Conservation (phyloP, 345 rosid species). For the Mercurialis annua region DNA sequence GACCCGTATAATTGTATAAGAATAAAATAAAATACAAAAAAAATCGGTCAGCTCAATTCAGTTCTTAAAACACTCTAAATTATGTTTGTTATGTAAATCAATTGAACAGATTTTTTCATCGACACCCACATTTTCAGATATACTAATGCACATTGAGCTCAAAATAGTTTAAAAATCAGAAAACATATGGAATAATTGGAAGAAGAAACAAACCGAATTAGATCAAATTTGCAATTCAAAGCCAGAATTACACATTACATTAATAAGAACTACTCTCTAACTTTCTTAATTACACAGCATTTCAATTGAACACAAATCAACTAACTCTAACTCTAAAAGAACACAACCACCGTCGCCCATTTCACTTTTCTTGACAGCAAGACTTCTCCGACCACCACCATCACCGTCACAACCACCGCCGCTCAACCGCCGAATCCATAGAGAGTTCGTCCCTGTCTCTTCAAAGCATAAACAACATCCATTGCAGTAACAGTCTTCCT, state of each 20-base stretch:
- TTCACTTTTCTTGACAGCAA: slow-evolving; percentile 32
- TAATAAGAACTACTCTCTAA: no score
- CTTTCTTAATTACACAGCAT: not conserved
- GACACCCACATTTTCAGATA: no score
- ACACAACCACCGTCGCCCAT: not conserved
- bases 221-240: slow-evolving; percentile 12
- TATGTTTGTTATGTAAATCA: no score
- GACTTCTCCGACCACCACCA: slow-evolving; percentile 16
- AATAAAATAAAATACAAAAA: no score
- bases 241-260: slow-evolving; percentile 14
- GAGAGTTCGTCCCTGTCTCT: slow-evolving; percentile 41
- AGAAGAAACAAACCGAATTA: not conserved
- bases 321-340: not conserved
- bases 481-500: slow-evolving; percentile 47
- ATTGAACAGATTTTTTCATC: no score
- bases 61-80: no score
- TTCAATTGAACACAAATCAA: not conserved
- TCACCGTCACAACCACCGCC: no score
- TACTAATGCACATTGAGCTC: no score
- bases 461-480: slow-evolving; percentile 43
- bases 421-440: slow-evolving; percentile 14
- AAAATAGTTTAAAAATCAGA: no score
- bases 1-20: no score
- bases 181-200: not conserved
- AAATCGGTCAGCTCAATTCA: no score